These are phyloP conservation scores for Cercospora janseana DNA, from an alignment of 2,329 filamentous ascomycete genomes.

Conservation along the genomic window DNA sequence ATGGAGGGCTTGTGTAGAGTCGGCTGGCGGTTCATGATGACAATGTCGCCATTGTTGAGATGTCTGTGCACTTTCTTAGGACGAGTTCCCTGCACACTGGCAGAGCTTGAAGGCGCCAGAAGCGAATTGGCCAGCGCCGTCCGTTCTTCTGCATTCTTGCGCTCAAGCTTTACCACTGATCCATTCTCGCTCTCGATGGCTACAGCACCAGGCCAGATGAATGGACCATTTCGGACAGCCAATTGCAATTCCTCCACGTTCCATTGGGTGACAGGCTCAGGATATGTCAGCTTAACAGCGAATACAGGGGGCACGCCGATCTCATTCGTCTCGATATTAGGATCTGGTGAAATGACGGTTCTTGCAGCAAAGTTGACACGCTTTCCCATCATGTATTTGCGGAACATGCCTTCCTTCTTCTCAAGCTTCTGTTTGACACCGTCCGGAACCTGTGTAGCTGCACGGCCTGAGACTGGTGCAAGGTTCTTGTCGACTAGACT, in stretches of 20 bases:
- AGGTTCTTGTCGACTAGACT: constrained; percentile 87
- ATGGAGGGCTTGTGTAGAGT: constrained; percentile 98
- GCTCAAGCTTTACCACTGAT: constrained; percentile 80
- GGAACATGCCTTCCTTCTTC: constrained; percentile 97
- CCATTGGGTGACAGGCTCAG: constrained; percentile 93
- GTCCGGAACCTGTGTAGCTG: constrained; percentile 76
- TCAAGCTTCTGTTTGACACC: constrained; percentile 97
- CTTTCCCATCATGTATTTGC: constrained; percentile 99
- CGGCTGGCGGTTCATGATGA: constrained; percentile 97
- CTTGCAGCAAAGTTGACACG: constrained; percentile 97
- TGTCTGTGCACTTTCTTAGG: constrained; percentile 98
- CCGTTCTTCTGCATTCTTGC: constrained; percentile 84
- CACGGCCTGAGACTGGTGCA: constrained; percentile 75
- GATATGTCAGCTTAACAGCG: constrained; percentile 91
- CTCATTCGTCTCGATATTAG: constrained; percentile 98
- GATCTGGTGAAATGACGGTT: constrained; percentile 96
- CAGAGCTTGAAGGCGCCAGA: constrained; percentile 73
- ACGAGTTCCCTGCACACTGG: constrained; percentile 67
- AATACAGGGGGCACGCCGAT: constrained; percentile 99
- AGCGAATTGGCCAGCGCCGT: constrained; percentile 89
- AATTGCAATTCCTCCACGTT: constrained; percentile 96
- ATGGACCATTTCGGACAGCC: constrained; percentile 89
- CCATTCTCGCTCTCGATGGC: constrained; percentile 96
- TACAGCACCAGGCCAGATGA: constrained; percentile 90
- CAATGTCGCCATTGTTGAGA: constrained; percentile 92